Conservation (phyloP, 2,329 filamentous ascomycete genomes). For the Fusarium sublunatum region DNA sequence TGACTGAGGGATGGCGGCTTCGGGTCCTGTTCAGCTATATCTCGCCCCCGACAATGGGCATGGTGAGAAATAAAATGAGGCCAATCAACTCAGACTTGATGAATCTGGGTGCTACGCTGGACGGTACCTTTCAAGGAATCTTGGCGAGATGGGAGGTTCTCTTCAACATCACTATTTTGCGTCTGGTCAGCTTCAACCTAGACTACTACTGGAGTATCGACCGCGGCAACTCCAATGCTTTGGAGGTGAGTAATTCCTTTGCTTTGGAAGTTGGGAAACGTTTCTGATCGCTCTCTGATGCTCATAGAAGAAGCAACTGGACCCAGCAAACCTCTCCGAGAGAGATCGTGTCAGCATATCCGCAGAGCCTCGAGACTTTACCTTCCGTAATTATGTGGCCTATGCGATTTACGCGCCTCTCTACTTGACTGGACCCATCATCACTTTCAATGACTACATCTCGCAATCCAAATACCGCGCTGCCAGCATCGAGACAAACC, state of each 20-base stretch:
- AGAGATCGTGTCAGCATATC: slow-evolving; percentile 84
- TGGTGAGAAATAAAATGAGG: slow-evolving; percentile 41
- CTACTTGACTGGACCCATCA: slow-evolving; percentile 90
- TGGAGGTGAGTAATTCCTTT: slow-evolving; percentile 78
- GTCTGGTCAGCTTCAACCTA: slow-evolving; percentile 95
- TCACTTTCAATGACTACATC: slow-evolving; percentile 99
- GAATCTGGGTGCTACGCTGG: slow-evolving; percentile 77
- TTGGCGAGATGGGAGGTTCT: slow-evolving; percentile 94
- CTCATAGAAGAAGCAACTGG: slow-evolving; percentile 95
- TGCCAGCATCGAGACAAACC: slow-evolving; percentile 74
- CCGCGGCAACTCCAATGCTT: slow-evolving; percentile 68
- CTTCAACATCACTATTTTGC: slow-evolving; percentile 94
- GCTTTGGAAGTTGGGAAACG: slow-evolving; percentile 14
- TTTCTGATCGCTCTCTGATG: slow-evolving; percentile 63
- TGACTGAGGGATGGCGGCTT: slow-evolving; percentile 81
- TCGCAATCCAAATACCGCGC: slow-evolving; percentile 82
- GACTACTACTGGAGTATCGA: slow-evolving; percentile 95
- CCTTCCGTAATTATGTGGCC: slow-evolving; percentile 86
- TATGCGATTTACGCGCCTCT: slow-evolving; percentile 93
- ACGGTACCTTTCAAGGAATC: slow-evolving; percentile 79
- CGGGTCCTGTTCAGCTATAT: slow-evolving; percentile 69
- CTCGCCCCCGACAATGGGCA: slow-evolving; percentile 49
- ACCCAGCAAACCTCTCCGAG: slow-evolving; percentile 87
- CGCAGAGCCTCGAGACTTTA: slow-evolving; percentile 76
- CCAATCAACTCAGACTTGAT: slow-evolving; percentile 58